Base-by-base conservation (phyloP, 805 yeast species). In the Spathaspora arborariae region DNA sequence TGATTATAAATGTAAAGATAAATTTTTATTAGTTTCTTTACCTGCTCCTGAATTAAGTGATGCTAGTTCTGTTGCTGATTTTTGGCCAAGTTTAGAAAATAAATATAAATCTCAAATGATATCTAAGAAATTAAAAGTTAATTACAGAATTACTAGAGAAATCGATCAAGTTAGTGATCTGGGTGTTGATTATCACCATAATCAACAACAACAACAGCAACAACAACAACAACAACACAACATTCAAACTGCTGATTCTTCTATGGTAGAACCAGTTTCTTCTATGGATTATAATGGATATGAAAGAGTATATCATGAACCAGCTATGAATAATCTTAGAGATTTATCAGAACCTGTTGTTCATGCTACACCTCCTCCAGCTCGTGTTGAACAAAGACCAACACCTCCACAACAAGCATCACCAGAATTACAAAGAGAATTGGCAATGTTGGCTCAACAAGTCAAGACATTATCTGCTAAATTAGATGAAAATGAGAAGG, bases 21-120 rank as follows among this genome's bases (percentile, higher is more conserved):
- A 94, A 72, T 94, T 94, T 65, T 80, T 92, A 59, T 82, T 94
- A 50, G 91, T 91, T 56, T 81, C 95, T 21, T 76, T 90, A 54
- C 95, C 96, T 41, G 80, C 89, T 50, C 82, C 85, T 15, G 78
- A 75, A 47, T 64, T 79, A 51, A 77, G 77, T 51, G 82, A 80
- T 44, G 71, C 78, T 38, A 59, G 76, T 21, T 73, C 65, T 56
- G 84, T 88, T 43, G 78, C 88, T 42, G 84, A 83, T 42, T 68
- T 78, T 57, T 90, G 97, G 97, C 60, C 85, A n/a, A 70, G 76
- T 46, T 75, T 89, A 62, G 91, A 85, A 63, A 62, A 77, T 30
- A 76, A 75, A 62, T 74, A 72, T 65, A 78, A 81, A 61, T 63
- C 72, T 24, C 75, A 75, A 53, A 74, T 82, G 46, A 71, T 75